phyloP scores from a whole-genome alignment of 805 yeast genomes.

The Ogataea allantospora region DNA sequence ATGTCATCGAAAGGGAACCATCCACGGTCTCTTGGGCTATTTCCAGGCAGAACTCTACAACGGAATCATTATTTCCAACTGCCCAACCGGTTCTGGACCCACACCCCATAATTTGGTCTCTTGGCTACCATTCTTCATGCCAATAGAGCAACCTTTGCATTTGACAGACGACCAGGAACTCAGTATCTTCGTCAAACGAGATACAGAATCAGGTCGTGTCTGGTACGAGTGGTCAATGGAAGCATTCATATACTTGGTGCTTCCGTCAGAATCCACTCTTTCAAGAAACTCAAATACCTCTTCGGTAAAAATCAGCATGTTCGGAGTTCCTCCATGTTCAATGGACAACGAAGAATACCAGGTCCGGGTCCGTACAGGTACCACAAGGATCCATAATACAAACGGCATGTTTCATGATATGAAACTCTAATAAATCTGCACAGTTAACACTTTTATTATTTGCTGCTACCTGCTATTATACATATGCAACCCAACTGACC shows the following conservation, averaged over 20 bases:
- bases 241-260: slow-evolving; percentile 41
- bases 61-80: slow-evolving; percentile 52
- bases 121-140: slow-evolving; percentile 71
- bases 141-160: slow-evolving; percentile 52
- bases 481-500: slow-evolving; percentile 6
- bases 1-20: slow-evolving; percentile 46
- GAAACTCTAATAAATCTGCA: slow-evolving; percentile 13
- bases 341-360: slow-evolving; percentile 36
- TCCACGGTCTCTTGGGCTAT: slow-evolving; percentile 76
- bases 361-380: slow-evolving; percentile 42
- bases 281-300: slow-evolving; percentile 15
- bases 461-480: slow-evolving; percentile 5
- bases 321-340: slow-evolving; percentile 5
- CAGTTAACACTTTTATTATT: not conserved
- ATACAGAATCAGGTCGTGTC: slow-evolving; percentile 38
- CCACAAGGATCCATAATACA: slow-evolving; percentile 40
- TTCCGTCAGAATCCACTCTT: slow-evolving; percentile 21
- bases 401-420: slow-evolving; percentile 35
- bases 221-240: slow-evolving; percentile 74
- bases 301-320: slow-evolving; percentile 9
- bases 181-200: slow-evolving; percentile 51
- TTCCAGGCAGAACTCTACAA: slow-evolving; percentile 70
- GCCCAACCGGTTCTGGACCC: slow-evolving; percentile 40
- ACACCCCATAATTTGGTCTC: slow-evolving; percentile 45
- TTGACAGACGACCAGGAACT: slow-evolving; percentile 55